These are phyloP conservation scores for Persicaria tinctoria DNA, from an alignment of 148 eudicot species.

Conservation along the genomic window DNA sequence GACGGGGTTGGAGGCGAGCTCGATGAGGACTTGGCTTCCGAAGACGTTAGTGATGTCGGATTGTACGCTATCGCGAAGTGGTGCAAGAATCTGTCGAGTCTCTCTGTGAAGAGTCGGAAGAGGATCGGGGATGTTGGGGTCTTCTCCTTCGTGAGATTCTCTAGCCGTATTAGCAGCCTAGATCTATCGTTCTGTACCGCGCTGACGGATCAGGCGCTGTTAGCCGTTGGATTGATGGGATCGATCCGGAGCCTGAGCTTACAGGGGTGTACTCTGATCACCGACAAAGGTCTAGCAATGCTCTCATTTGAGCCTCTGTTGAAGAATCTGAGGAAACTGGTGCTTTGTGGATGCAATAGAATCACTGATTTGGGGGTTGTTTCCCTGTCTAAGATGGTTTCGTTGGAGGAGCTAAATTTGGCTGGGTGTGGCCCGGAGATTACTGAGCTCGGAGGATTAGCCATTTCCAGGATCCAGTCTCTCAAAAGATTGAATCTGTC, in stretches of 20 bases:
- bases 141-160: neutral
- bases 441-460: slow-evolving; percentile 18
- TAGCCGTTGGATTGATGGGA: slow-evolving; percentile 15
- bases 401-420: slow-evolving; percentile 19
- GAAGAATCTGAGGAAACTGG: slow-evolving; percentile 10
- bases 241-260: slow-evolving; percentile 18
- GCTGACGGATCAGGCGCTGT: slow-evolving; percentile 13
- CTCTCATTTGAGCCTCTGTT: slow-evolving; percentile 10
- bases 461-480: slow-evolving; percentile 15
- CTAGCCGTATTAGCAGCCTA: slow-evolving; percentile 5
- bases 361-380: slow-evolving; percentile 17
- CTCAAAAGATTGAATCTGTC: slow-evolving; percentile 18
- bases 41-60: slow-evolving; percentile 19
- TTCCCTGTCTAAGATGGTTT: slow-evolving; percentile 10
- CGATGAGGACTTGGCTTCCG: neutral
- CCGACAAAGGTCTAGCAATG: slow-evolving; percentile 15
- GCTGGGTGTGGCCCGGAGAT: slow-evolving; percentile 19
- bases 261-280: slow-evolving; percentile 12
- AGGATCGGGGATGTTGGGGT: slow-evolving; percentile 19
- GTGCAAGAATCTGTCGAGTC: slow-evolving; percentile 9
- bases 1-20: neutral
- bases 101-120: slow-evolving; percentile 13
- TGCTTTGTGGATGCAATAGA: slow-evolving; percentile 14
- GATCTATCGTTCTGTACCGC: slow-evolving; percentile 13
- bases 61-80: slow-evolving; percentile 12